Evolutionary conservation across 192 early-diverging fungal genomes (phyloP).

Genomic region (Hyaloraphidium curvatum): DNA sequence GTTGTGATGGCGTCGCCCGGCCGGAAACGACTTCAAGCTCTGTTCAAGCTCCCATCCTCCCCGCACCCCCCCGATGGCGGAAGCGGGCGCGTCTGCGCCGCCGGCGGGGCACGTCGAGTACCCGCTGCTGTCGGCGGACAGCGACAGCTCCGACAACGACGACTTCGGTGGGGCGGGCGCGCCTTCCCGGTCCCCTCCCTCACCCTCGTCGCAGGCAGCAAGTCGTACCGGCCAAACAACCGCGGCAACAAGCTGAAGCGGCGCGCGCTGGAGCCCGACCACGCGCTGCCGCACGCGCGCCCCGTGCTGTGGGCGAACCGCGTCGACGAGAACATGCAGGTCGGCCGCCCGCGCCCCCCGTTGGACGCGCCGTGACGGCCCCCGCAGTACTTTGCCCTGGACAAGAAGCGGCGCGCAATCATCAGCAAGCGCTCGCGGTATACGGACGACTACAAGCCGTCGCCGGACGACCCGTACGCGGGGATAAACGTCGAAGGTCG

Average conservation of each 20-base stretch:
- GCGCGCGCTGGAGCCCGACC: constrained; percentile 16
- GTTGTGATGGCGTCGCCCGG: no score
- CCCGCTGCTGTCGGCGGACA: no score
- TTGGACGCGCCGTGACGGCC: background rate
- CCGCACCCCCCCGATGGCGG: no score
- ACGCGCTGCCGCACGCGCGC: constrained; percentile 6
- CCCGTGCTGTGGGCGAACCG: constrained; percentile 5
- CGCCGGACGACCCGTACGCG: constrained; percentile 40
- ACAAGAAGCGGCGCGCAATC: constrained; percentile 15
- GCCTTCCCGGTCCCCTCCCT: no score
- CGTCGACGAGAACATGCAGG: constrained; percentile 8
- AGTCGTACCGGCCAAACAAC: constrained; percentile 38
- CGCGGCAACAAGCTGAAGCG: constrained; percentile 51
- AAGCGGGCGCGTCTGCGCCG: no score
- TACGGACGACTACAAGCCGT: constrained; percentile 12
- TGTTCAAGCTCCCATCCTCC: no score
- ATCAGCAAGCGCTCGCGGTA: constrained; percentile 6
- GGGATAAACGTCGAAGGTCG: constrained; percentile 35
- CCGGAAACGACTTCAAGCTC: no score
- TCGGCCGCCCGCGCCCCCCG: background rate
- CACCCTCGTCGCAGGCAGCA: no score
- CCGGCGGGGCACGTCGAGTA: no score
- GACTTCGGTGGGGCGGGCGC: no score
- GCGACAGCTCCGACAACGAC: no score
- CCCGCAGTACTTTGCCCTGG: constrained; percentile 13